These are phyloP conservation scores for Haplosporangium sp. DNA, from an alignment of 371 early-diverging fungal species.

Conservation along the genomic window DNA sequence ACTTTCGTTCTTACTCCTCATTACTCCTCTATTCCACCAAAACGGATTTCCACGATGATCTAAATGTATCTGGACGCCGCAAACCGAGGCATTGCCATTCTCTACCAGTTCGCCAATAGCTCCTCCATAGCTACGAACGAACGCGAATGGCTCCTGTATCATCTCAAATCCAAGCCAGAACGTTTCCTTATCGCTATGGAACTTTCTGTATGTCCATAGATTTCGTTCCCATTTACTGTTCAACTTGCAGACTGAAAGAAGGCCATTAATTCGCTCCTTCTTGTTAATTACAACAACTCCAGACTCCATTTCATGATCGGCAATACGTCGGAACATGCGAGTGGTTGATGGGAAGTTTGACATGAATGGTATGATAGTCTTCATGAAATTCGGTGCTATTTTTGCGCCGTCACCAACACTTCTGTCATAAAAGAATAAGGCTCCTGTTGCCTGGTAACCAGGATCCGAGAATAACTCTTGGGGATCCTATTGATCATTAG, in stretches of 20 bases:
- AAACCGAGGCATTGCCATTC: constrained; percentile 41
- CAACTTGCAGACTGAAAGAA: constrained; percentile 66
- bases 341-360: constrained; percentile 59
- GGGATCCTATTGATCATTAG: constrained; percentile 55
- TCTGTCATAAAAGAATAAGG: constrained; percentile 75
- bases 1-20: constrained; percentile 53
- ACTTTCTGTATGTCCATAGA: constrained; percentile 57
- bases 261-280: constrained; percentile 59
- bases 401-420: constrained; percentile 59
- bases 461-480: constrained; percentile 65
- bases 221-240: constrained; percentile 53
- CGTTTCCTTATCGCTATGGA: constrained; percentile 67
- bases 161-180: constrained; percentile 71
- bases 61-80: constrained; percentile 66
- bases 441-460: constrained; percentile 67
- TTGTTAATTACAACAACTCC: constrained; percentile 75
- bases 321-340: constrained; percentile 61
- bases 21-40: constrained; percentile 67
- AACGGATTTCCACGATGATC: constrained; percentile 53
- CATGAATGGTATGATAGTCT: constrained; percentile 61
- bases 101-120: constrained; percentile 62
- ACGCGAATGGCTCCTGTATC: constrained; percentile 66
- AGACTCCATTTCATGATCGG: constrained; percentile 73
- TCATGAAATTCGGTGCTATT: constrained; percentile 58
- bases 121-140: constrained; percentile 60